These are phyloP conservation scores for Erodium texanum DNA, from an alignment of 441 rosid species.

Conservation along the genomic window DNA sequence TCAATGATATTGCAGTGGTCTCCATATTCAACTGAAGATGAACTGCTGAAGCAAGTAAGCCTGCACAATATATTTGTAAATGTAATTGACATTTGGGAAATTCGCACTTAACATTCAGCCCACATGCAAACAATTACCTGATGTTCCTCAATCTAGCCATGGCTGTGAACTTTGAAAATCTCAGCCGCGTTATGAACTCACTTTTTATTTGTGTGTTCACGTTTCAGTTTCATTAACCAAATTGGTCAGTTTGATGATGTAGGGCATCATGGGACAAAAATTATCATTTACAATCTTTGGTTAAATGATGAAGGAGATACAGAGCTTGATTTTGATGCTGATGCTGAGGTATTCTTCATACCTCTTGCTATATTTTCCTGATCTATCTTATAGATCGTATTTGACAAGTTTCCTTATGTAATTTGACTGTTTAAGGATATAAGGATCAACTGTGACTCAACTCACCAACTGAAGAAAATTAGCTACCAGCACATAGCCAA, in stretches of 20 bases:
- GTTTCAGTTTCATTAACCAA: constrained; percentile 2
- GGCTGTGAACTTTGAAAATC: background rate
- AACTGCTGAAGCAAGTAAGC: constrained; percentile 26
- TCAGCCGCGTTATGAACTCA: background rate
- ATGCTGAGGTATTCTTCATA: constrained; percentile 19
- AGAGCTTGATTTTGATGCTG: constrained; percentile 28
- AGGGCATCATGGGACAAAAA: constrained; percentile 24
- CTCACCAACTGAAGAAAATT: background rate
- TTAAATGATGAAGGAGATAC: constrained; percentile 23
- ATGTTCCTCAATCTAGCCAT: background rate
- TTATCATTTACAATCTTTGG: constrained; percentile 29
- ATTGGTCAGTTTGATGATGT: constrained; percentile 22
- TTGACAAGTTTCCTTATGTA: constrained; percentile 2
- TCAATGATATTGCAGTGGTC: constrained; percentile 25
- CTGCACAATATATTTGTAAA: background rate
- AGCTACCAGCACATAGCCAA: constrained; percentile 15
- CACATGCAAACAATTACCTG: background rate
- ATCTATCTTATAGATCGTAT: background rate
- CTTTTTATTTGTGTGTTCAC: background rate
- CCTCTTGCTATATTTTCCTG: background rate
- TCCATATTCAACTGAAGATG: constrained; percentile 21
- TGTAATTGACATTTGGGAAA: background rate
- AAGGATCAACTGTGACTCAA: constrained; percentile 16
- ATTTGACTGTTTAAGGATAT: constrained; percentile 23
- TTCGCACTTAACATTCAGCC: background rate